Conservation (phyloP, 768 basidiomycete species). For the Cystobasidium onofrii region DNA sequence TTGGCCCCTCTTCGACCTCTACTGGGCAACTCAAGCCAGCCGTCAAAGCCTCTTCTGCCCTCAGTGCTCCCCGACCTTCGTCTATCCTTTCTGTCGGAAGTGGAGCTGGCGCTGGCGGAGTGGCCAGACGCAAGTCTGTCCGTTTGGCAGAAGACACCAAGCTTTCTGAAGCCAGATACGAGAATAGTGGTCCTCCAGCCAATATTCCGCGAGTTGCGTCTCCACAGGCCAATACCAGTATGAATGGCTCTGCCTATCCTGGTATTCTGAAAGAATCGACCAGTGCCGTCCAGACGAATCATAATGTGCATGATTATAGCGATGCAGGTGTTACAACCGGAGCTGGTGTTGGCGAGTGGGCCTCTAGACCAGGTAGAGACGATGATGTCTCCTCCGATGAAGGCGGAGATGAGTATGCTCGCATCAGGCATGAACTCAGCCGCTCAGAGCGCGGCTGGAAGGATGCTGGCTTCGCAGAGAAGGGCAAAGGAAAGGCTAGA, state of each 20-base stretch:
- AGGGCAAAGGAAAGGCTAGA: conserved; percentile 26
- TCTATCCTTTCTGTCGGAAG: conserved; percentile 12
- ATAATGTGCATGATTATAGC: conserved; percentile 8
- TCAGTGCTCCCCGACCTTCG: not conserved
- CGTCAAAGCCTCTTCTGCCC: not conserved
- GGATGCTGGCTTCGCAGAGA: conserved; percentile 15
- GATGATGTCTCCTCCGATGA: conserved; percentile 17
- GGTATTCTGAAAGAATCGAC: conserved; percentile 24
- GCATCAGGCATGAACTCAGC: conserved; percentile 16
- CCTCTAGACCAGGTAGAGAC: not conserved
- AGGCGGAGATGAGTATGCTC: conserved; percentile 27
- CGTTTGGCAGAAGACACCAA: conserved; percentile 29
- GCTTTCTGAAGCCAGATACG: conserved; percentile 25
- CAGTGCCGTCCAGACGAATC: not conserved
- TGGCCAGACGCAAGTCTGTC: conserved; percentile 32
- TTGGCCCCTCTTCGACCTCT: not conserved
- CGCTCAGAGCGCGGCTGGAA: conserved; percentile 13
- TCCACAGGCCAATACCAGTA: not conserved
- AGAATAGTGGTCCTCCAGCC: conserved; percentile 21
- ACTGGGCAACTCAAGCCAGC: not conserved
- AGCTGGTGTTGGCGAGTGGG: conserved; percentile 5
- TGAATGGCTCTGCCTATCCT: conserved; percentile 16
- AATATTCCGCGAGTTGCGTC: not conserved
- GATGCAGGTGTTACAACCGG: not conserved
- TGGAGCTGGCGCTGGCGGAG: not conserved